Conservation (phyloP, 345 rosid species). For the Euclidium syriacum region DNA sequence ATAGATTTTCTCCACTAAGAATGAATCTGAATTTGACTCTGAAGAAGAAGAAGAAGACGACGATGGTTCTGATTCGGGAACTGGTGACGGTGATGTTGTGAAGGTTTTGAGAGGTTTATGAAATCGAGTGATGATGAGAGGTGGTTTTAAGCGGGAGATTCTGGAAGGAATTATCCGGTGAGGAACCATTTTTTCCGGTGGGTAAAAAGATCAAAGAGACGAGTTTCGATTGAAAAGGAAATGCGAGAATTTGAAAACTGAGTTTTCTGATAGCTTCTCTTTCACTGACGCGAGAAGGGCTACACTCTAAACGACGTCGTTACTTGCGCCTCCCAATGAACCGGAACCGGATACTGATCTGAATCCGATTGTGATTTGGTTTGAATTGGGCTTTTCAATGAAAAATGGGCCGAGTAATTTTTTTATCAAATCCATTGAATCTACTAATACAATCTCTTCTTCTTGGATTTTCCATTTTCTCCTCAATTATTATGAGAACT, state of each 20-base stretch:
- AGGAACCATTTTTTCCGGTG: background rate
- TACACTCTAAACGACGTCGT: background rate
- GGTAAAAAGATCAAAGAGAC: background rate
- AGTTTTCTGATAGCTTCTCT: background rate
- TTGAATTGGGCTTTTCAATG: no score
- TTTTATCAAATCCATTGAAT: no score
- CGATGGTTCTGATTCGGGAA: conserved; percentile 9
- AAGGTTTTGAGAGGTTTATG: conserved; percentile 21
- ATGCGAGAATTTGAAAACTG: background rate
- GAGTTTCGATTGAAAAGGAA: background rate
- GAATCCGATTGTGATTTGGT: no score
- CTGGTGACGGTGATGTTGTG: conserved; percentile 8
- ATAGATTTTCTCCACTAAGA: conserved; percentile 57
- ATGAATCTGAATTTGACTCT: conserved; percentile 27
- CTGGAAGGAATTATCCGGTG: background rate
- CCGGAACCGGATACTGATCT: background rate
- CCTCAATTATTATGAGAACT: no score
- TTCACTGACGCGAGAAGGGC: background rate
- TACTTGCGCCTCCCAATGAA: background rate
- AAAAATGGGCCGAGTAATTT: no score
- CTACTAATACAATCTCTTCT: no score
- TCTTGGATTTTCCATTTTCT: no score
- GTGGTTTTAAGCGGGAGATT: background rate
- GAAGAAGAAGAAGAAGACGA: conserved; percentile 29
- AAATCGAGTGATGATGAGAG: background rate